Evolutionary conservation across 805 yeast genomes (phyloP), one percentile per base, ranked within the genome.

Genomic region (Lachancea sp.): DNA sequence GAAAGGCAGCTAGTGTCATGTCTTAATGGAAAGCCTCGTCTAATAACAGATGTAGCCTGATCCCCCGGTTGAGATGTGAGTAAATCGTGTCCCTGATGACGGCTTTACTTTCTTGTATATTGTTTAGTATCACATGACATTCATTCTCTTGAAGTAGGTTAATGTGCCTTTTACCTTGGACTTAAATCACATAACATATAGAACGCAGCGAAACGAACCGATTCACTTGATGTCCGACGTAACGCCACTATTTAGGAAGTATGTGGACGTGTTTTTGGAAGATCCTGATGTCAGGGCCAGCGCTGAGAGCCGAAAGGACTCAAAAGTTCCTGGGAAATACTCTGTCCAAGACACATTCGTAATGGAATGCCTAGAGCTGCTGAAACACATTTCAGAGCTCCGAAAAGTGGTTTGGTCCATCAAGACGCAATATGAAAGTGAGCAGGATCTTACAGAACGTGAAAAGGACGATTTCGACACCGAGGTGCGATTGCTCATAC

Each of bases 401-500:
- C 47, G 49, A 17, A 47, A 45, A 13, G 55, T 64, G 2, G 34
- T 67, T 1, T 38, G 23, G 12, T 40, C 51, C 2, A 46, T 64
- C 3, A 56, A 53, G 25, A 45, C 59, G 0, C 47, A 54, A 21
- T 68, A 67, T 37, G 39, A 57, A 34, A 42, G 45, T 34, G 50
- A 47, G 34, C 38, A 38, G 34, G 55, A 38, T 37, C 38, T 41
- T 12, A 50, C 70, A 19, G 67, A 68, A 22, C 65, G 60, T 8
- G 80, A 77, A 29, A 74, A 77, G 49, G 75, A 76, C 45, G 67
- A 69, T 26, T 67, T 78, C 17, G 83, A 78, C 47, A 71, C 75
- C 35, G 77, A 76, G 43, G 65, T 76, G 31, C 69, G 75, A 42
- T 50, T 70, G 18, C 73, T 75, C 51, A 49, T 78, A 34, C 79